phyloP scores from a whole-genome alignment of 164 flowering plant species.

The Amborella trichopoda region DNA sequence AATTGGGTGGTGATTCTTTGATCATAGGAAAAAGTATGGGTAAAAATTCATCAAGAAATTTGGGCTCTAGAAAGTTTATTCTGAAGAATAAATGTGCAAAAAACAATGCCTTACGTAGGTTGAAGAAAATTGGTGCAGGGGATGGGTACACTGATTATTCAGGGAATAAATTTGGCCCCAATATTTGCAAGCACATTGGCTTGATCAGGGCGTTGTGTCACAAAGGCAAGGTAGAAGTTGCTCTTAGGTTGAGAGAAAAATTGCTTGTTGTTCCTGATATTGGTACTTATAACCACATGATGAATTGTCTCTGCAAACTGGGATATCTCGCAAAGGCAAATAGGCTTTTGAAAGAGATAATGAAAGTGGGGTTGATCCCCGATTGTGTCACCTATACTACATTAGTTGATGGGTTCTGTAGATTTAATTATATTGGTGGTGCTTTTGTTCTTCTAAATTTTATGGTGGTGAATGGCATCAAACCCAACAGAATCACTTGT shows the following conservation, averaged over 20 bases:
- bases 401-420: slow-evolving; percentile 53
- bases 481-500: slow-evolving; percentile 51
- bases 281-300: slow-evolving; percentile 47
- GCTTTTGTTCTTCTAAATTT: slow-evolving; percentile 37
- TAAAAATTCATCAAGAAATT: no score
- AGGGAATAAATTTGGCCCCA: no score
- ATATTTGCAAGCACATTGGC: slow-evolving; percentile 10
- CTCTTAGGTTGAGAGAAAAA: slow-evolving; percentile 35
- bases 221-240: slow-evolving; percentile 47
- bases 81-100: no score
- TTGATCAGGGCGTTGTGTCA: slow-evolving; percentile 36
- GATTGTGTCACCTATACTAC: slow-evolving; percentile 55
- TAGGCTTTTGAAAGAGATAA: slow-evolving; percentile 43
- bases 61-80: no score
- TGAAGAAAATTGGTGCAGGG: no score
- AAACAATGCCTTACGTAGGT: no score
- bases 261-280: slow-evolving; percentile 49
- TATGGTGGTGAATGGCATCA: slow-evolving; percentile 34
- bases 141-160: no score
- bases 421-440: slow-evolving; percentile 33
- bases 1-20: no score
- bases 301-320: slow-evolving; percentile 48
- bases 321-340: slow-evolving; percentile 50
- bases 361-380: slow-evolving; percentile 42
- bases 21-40: no score